A percentile compares a stretch with the other conserved stretches of the same genome.
phyloP scores from a whole-genome alignment of 306 rosid genomes.

The Inga laurina region DNA sequence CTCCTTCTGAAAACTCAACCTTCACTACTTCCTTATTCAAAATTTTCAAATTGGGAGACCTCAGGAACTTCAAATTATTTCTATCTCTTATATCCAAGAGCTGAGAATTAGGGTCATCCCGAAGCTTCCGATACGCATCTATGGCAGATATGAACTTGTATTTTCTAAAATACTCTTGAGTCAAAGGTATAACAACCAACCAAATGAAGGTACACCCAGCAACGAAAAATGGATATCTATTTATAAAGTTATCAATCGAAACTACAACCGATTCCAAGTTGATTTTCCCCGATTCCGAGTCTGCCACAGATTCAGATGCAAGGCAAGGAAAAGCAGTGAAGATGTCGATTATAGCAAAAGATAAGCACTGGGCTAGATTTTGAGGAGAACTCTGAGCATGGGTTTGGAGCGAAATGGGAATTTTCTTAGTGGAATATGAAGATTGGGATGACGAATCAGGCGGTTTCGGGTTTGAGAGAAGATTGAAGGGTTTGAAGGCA shows the following conservation, averaged over 20 bases:
- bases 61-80: slow-evolving; percentile 55
- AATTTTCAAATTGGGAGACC: slow-evolving; percentile 75
- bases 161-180: slow-evolving; percentile 58
- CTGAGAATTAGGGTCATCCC: slow-evolving; percentile 58
- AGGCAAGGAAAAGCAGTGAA: slow-evolving; percentile 52
- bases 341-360: slow-evolving; percentile 43
- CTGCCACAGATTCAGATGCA: slow-evolving; percentile 54
- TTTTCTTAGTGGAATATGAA: slow-evolving; percentile 21
- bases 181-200: slow-evolving; percentile 71
- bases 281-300: slow-evolving; percentile 57
- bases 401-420: slow-evolving; percentile 9
- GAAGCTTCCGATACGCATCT: slow-evolving; percentile 70
- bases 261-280: slow-evolving; percentile 62
- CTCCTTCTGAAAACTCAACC: slow-evolving; percentile 62
- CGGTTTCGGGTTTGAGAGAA: slow-evolving; percentile 34
- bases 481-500: slow-evolving; percentile 34
- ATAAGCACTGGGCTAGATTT: slow-evolving; percentile 26
- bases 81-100: slow-evolving; percentile 76
- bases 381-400: slow-evolving; percentile 32
- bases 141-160: slow-evolving; percentile 74
- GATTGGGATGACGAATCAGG: slow-evolving; percentile 30
- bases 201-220: slow-evolving; percentile 79
- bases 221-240: slow-evolving; percentile 79
- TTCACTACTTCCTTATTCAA: slow-evolving; percentile 65
- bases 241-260: slow-evolving; percentile 71